Percentiles rank a stretch among this genome's conserved stretches.
These are phyloP conservation scores for Erodium texanum DNA, from an alignment of 441 rosid genomes.

Conservation along the genomic window DNA sequence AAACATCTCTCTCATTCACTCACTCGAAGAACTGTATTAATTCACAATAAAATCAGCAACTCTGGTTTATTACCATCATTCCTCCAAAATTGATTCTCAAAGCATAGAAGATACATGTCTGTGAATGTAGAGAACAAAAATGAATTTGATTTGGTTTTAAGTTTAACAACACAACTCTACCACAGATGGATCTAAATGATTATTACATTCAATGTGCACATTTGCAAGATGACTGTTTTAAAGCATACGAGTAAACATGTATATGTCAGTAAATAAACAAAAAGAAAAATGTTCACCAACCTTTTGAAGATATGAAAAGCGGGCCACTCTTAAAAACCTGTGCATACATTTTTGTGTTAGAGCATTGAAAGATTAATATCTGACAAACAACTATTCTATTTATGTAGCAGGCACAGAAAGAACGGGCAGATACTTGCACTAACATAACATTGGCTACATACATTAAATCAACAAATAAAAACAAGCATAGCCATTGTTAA, in stretches of 20 bases:
- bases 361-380: not conserved
- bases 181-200: not conserved
- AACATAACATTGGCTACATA: not conserved
- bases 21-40: not conserved
- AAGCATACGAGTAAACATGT: not conserved
- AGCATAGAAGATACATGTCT: not conserved
- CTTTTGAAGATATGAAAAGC: constrained; percentile 94
- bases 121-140: not conserved
- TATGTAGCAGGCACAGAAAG: not conserved
- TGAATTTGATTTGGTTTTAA: not conserved
- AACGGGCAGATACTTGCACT: constrained; percentile 2
- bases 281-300: constrained; percentile 29
- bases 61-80: not conserved
- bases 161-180: not conserved
- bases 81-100: not conserved
- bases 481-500: not conserved
- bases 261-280: constrained; percentile 8
- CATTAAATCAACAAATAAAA: not conserved
- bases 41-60: not conserved
- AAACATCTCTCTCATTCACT: not conserved
- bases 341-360: constrained; percentile 15
- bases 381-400: not conserved
- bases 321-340: constrained; percentile 99
- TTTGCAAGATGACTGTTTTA: not conserved
- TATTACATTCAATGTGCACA: not conserved